Conservation (phyloP, 768 basidiomycete genomes). For the Strobilomyces echinocephalus region DNA sequence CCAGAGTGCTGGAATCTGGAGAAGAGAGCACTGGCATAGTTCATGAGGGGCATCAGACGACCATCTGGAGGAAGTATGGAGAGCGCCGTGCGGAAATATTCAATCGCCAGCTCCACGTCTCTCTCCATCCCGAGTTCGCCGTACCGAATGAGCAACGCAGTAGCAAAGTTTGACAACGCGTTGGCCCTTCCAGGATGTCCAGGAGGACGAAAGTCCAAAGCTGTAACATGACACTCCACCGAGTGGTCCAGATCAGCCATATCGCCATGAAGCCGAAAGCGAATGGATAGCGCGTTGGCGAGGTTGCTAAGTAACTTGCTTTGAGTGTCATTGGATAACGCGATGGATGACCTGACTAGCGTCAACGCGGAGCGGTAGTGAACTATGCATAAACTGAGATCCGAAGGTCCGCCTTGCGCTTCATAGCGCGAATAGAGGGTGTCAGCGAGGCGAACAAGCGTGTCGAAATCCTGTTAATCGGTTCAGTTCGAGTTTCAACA, state of each 20-base stretch:
- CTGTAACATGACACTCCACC: conserved; percentile 24
- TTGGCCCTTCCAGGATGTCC: conserved; percentile 24
- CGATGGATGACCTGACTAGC: conserved; percentile 14
- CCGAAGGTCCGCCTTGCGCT: conserved; percentile 15
- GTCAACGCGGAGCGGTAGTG: conserved; percentile 26
- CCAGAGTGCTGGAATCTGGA: conserved; percentile 24
- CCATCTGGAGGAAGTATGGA: conserved; percentile 14
- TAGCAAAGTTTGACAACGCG: conserved; percentile 28
- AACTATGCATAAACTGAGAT: conserved; percentile 25
- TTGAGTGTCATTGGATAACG: conserved; percentile 17
- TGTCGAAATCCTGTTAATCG: conserved; percentile 17
- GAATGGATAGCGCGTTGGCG: conserved; percentile 24
- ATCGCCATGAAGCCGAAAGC: conserved; percentile 25
- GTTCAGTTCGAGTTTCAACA: neutral
- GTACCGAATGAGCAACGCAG: conserved; percentile 26
- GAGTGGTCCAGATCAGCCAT: conserved; percentile 26
- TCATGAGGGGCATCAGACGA: conserved; percentile 23
- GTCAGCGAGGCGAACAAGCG: conserved; percentile 23
- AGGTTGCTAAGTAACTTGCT: conserved; percentile 28
- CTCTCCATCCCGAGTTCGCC: conserved; percentile 15
- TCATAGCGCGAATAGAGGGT: conserved; percentile 24
- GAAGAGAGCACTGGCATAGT: conserved; percentile 27
- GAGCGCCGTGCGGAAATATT: conserved; percentile 21
- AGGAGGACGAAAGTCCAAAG: conserved; percentile 24
- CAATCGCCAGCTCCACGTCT: conserved; percentile 30